Conservation (phyloP, 2,329 filamentous ascomycete genomes). For the Sarocladiaceae sp. region DNA sequence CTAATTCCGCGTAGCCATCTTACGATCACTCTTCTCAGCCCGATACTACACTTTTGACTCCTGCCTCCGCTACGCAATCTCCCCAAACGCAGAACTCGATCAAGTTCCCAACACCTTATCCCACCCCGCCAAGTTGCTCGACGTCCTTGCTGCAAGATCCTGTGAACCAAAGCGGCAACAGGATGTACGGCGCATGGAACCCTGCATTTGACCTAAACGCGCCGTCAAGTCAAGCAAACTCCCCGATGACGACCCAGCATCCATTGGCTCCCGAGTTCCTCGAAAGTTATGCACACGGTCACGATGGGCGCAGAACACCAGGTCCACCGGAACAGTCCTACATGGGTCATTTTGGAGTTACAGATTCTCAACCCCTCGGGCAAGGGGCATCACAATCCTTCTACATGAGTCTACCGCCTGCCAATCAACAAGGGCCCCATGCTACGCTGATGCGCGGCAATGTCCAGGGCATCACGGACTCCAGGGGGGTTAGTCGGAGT, state of each 20-base stretch:
- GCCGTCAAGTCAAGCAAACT: conserved; percentile 32
- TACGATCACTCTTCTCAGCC: conserved; percentile 9
- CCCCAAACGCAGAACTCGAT: conserved; percentile 5
- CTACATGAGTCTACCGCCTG: conserved; percentile 21
- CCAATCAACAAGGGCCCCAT: conserved; percentile 19
- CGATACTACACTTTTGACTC: conserved; percentile 10
- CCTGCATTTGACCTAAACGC: conserved; percentile 33
- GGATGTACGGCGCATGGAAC: conserved; percentile 37
- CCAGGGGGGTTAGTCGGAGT: background rate
- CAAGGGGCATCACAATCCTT: conserved; percentile 15
- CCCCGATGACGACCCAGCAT: conserved; percentile 30
- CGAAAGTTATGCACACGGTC: conserved; percentile 31
- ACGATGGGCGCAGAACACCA: conserved; percentile 30
- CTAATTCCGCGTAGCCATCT: background rate
- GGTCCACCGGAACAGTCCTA: conserved; percentile 28
- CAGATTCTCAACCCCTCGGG: conserved; percentile 15
- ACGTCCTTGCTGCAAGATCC: conserved; percentile 14
- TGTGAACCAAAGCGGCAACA: conserved; percentile 40
- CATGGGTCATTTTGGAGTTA: conserved; percentile 30
- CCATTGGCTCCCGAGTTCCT: conserved; percentile 28
- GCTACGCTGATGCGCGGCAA: conserved; percentile 19
- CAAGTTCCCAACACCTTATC: conserved; percentile 7
- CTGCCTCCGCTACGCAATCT: conserved; percentile 9
- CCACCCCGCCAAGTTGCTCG: conserved; percentile 3
- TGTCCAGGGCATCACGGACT: conserved; percentile 7